A percentile compares a stretch with the other conserved stretches of the same genome.
These are phyloP conservation scores for Persicaria tinctoria DNA, from an alignment of 148 eudicot genomes.

Conservation along the genomic window DNA sequence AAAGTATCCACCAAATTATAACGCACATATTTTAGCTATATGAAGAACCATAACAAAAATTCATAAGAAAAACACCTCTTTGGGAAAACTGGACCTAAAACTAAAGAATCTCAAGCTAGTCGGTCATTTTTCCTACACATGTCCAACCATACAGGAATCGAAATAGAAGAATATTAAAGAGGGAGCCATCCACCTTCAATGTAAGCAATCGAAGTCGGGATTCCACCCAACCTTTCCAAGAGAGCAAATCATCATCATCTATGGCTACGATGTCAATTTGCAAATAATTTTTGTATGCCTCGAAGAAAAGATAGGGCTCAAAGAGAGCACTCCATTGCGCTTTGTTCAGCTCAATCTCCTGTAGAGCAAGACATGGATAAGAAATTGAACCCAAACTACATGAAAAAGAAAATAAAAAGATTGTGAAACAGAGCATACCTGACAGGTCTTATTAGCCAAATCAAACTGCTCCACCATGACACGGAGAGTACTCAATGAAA, in stretches of 20 bases:
- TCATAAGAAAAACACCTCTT: too few relatives aligned
- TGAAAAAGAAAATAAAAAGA: constrained; percentile 13
- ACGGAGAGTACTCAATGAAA: constrained; percentile 44
- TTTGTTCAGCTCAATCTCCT: constrained; percentile 43
- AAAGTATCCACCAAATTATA: too few relatives aligned
- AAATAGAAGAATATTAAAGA: constrained; percentile 3
- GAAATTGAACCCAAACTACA: constrained; percentile 9
- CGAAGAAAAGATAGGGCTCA: constrained; percentile 42
- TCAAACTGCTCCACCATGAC: constrained; percentile 46
- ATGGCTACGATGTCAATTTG: constrained; percentile 40
- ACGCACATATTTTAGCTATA: too few relatives aligned
- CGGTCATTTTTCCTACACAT: background rate
- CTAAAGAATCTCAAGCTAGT: background rate
- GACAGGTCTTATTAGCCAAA: constrained; percentile 30
- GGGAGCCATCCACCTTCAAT: constrained; percentile 27
- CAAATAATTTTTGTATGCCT: constrained; percentile 42
- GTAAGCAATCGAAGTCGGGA: constrained; percentile 46
- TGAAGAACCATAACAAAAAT: too few relatives aligned
- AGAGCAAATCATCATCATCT: constrained; percentile 37
- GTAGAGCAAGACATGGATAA: background rate
- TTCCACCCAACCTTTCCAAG: constrained; percentile 58
- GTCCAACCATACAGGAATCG: background rate
- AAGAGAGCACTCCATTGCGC: constrained; percentile 33
- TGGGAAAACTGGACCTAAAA: too few relatives aligned
- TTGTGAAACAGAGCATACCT: constrained; percentile 20